Evolutionary conservation across 768 basidiomycete genomes (phyloP).

Genomic region (Auricularia sp.): DNA sequence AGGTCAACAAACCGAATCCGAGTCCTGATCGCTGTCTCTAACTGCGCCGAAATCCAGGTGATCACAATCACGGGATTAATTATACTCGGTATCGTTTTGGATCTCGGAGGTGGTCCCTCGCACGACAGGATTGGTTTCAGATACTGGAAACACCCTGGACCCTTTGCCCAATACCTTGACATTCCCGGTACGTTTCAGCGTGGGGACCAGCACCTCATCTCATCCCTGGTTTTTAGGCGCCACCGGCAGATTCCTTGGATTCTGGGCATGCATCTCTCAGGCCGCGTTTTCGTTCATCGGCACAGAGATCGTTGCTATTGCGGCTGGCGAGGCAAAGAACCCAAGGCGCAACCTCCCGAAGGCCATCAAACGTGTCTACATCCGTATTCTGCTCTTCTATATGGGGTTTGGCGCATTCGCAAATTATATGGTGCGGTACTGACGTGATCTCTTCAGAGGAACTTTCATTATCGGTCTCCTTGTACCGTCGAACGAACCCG

Average conservation of each 20-base stretch:
- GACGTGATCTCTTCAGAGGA: conserved; percentile 30
- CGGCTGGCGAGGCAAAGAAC: conserved; percentile 87
- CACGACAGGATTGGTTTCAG: conserved; percentile 70
- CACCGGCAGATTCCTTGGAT: conserved; percentile 69
- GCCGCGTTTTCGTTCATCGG: conserved; percentile 93
- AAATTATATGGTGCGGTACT: not conserved
- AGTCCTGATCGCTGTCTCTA: not conserved
- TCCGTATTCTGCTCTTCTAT: conserved; percentile 78
- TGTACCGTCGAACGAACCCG: conserved; percentile 57
- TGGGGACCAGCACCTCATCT: not conserved
- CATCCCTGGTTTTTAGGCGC: conserved; percentile 31
- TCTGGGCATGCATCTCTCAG: conserved; percentile 63
- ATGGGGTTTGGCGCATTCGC: conserved; percentile 14
- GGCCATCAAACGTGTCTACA: conserved; percentile 34
- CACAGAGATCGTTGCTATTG: conserved; percentile 57
- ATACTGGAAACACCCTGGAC: conserved; percentile 84
- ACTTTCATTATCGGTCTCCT: conserved; percentile 75
- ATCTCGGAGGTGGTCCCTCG: conserved; percentile 80
- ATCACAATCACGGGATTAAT: conserved; percentile 65
- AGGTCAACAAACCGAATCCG: conserved; percentile 6
- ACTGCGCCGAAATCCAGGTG: conserved; percentile 91
- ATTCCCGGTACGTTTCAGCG: conserved; percentile 16
- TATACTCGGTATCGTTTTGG: conserved; percentile 58
- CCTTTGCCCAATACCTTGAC: conserved; percentile 60
- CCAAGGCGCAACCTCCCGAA: conserved; percentile 31